Evolutionary conservation across 768 basidiomycete species (phyloP), one percentile per base, ranked within the genome.

Genomic region (Pleurotus cornucopiae): DNA sequence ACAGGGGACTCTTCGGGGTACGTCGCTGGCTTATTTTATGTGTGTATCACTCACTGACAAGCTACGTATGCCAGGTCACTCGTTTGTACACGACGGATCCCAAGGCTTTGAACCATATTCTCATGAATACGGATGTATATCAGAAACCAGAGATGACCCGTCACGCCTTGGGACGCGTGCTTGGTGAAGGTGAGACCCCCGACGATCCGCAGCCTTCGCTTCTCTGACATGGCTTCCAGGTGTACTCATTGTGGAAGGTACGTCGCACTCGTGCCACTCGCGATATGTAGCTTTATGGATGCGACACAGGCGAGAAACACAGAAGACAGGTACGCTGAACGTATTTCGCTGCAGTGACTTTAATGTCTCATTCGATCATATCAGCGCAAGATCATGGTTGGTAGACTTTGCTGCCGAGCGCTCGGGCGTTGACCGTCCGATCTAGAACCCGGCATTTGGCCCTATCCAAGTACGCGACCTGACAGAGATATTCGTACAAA

Each of bases 401-500:
- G 30, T 34, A 4, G 9, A 34, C 7, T 34, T 4, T 34, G 2
- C 9, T 34, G 6, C 48, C 30, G 12, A 14, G 14, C 6, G 5
- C 16, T 2, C 18, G 16, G 20, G 4, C 7, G 30, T 4, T 38
- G 39, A 21, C 2, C 26, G 39, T 30, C 4, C 18, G 39, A 13
- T 53, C 1, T 49, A 66, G 78, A 80, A 78, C 54, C 79, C 79
- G 4, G 76, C 76, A 1, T 80, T 80, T 48, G 77, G 78, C 2
- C 71, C 75, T 1, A 65, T 68, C 4, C 79, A 79, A 55, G 67
- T 80, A 26, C 69, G 76, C 1, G 75, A 71, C 14, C 57, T 79
- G 6, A 75, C 76, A 0, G 64, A 66, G 5, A 71, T 72, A 25
- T 79, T 80, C 59, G 52, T 75, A 12, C 63, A 64, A 3, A 78